Evolutionary conservation across 805 yeast species (phyloP).

Genomic region (Pichia nakasei): DNA sequence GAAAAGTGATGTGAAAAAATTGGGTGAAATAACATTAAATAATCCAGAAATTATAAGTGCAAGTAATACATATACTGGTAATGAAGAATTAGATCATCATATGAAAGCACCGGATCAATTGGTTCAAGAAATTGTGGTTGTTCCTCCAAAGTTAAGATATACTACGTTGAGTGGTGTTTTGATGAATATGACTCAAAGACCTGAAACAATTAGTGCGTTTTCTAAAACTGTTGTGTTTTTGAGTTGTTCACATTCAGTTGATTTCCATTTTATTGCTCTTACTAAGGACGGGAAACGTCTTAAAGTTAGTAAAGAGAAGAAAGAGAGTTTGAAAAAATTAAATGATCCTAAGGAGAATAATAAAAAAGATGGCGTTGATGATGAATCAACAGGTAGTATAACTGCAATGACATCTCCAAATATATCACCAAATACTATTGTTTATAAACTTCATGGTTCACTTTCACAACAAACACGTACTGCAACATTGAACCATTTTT

Average conservation of each 20-base stretch:
- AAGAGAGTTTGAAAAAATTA: slow-evolving; percentile 14
- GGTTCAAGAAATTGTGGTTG: slow-evolving; percentile 67
- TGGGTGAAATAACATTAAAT: slow-evolving; percentile 69
- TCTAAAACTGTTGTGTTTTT: slow-evolving; percentile 73
- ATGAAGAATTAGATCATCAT: slow-evolving; percentile 17
- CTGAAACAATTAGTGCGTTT: slow-evolving; percentile 6
- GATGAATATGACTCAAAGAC: slow-evolving; percentile 35
- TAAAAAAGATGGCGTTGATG: slow-evolving; percentile 1
- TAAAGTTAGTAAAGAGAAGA: slow-evolving; percentile 13
- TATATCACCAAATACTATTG: slow-evolving; percentile 34
- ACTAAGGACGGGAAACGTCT: slow-evolving; percentile 44
- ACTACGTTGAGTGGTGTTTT: slow-evolving; percentile 70
- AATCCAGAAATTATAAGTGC: slow-evolving; percentile 59
- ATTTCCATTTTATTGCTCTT: slow-evolving; percentile 77
- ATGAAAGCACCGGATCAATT: slow-evolving; percentile 81
- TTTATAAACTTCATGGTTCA: slow-evolving; percentile 83
- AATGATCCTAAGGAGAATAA: slow-evolving; percentile 14
- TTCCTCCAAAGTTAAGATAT: slow-evolving; percentile 85
- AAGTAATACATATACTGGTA: slow-evolving; percentile 8
- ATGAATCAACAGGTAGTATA: slow-evolving; percentile 7
- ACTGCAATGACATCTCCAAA: slow-evolving; percentile 48
- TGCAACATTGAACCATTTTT: slow-evolving; percentile 59
- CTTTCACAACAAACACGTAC: slow-evolving; percentile 78
- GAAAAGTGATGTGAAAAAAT: slow-evolving; percentile 66
- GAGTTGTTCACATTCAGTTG: slow-evolving; percentile 95